These are phyloP conservation scores for Piper betle DNA, from an alignment of 164 flowering plant genomes.

Conservation along the genomic window DNA sequence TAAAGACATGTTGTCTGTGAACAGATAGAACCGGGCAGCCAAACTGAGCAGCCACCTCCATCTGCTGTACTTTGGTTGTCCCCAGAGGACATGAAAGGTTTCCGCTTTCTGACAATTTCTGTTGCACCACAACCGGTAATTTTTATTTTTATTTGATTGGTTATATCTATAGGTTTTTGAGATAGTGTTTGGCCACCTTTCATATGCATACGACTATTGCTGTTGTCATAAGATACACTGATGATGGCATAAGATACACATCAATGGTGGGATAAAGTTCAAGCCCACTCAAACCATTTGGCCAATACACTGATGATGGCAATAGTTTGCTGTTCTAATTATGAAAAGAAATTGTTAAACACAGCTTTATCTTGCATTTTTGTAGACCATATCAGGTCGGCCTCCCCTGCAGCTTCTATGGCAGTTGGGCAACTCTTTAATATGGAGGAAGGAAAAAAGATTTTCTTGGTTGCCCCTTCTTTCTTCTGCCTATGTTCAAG, in stretches of 20 bases:
- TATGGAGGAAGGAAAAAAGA: conserved; percentile 55
- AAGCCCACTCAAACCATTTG: no score
- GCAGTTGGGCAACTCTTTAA: conserved; percentile 98
- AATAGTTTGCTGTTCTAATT: background rate
- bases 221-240: no score
- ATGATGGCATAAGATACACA: no score
- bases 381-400: conserved; percentile 83
- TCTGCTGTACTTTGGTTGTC: conserved; percentile 61
- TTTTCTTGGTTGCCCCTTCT: conserved; percentile 47
- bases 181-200: background rate
- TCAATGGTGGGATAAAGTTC: no score
- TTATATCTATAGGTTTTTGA: background rate
- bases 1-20: conserved; percentile 4
- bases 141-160: conserved; percentile 1
- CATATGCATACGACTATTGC: no score
- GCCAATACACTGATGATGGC: background rate
- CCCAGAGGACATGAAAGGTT: conserved; percentile 73
- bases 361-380: conserved; percentile 6
- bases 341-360: background rate
- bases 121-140: conserved; percentile 97
- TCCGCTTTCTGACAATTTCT: conserved; percentile 80
- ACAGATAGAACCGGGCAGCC: conserved; percentile 95
- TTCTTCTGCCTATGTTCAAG: conserved; percentile 36
- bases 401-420: conserved; percentile 99
- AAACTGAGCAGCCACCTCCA: conserved; percentile 96